A percentile compares a stretch with the other conserved stretches of the same genome.
These are phyloP conservation scores for Planoprotostelium fungivorum DNA, from an alignment of 78 protist genomes.

Conservation along the genomic window DNA sequence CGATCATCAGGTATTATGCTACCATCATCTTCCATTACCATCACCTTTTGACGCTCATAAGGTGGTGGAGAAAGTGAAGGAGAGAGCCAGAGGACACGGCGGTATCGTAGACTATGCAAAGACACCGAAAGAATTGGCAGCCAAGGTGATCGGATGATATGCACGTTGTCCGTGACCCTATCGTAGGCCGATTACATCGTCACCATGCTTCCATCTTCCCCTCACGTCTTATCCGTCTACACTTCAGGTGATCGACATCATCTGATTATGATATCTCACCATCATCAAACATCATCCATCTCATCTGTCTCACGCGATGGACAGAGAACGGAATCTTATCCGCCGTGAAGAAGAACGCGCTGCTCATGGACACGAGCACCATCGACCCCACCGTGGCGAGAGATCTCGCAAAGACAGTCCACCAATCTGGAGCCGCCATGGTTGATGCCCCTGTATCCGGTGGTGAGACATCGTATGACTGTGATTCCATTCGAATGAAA, in stretches of 20 bases:
- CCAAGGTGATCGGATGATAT: slow-evolving; percentile 3
- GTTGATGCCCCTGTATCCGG: slow-evolving; percentile 90
- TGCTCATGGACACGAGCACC: slow-evolving; percentile 78
- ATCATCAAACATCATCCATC: no score
- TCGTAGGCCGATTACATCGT: slow-evolving; percentile 47
- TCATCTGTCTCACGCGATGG: no score
- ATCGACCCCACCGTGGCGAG: slow-evolving; percentile 75
- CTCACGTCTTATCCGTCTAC: slow-evolving; percentile 76
- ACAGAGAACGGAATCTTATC: slow-evolving; percentile 11
- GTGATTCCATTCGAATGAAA: no score
- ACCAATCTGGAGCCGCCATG: slow-evolving; percentile 17
- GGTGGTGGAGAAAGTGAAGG: not conserved
- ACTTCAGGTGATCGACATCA: slow-evolving; percentile 5
- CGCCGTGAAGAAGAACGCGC: slow-evolving; percentile 8
- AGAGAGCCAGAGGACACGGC: not conserved
- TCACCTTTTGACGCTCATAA: not conserved
- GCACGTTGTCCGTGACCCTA: not conserved
- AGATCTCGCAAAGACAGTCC: slow-evolving; percentile 35
- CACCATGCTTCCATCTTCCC: slow-evolving; percentile 85
- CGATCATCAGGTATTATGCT: not conserved
- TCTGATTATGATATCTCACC: not conserved
- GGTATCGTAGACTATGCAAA: slow-evolving; percentile 18
- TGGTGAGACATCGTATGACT: slow-evolving; percentile 21
- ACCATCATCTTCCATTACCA: not conserved
- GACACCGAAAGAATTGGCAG: slow-evolving; percentile 37